Conservation (phyloP, 2,329 filamentous ascomycete genomes). For the Periconia digitata region DNA sequence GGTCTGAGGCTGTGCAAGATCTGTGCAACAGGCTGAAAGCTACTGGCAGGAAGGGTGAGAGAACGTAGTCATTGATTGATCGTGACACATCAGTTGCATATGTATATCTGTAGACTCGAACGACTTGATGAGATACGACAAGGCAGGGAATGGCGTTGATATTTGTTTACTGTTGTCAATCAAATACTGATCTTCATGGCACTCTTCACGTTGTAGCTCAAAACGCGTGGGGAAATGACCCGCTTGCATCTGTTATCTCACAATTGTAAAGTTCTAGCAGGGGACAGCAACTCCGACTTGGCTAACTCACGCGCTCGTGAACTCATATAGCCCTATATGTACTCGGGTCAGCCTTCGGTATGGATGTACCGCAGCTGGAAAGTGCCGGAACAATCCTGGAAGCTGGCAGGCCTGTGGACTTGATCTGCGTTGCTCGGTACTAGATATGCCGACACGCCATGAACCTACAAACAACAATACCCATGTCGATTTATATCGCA, state of each 20-base stretch:
- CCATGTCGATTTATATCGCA: background rate
- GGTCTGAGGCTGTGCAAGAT: conserved; percentile 48
- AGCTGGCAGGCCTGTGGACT: no score
- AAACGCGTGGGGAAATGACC: no score
- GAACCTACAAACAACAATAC: background rate
- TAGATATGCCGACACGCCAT: background rate
- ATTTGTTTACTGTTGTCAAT: background rate
- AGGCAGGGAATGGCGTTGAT: background rate
- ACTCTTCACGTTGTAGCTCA: no score
- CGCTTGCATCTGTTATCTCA: no score
- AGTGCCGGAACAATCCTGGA: no score
- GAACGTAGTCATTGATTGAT: conserved; percentile 17
- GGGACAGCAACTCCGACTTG: no score
- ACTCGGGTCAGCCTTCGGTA: no score
- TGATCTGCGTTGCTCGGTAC: background rate
- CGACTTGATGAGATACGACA: background rate
- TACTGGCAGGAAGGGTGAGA: conserved; percentile 48
- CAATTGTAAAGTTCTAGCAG: no score
- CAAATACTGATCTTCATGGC: no score
- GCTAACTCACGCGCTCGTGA: no score
- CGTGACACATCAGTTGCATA: background rate
- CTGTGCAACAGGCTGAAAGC: conserved; percentile 47
- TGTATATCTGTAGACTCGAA: background rate
- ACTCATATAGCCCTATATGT: no score
- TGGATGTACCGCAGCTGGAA: no score